Conservation (phyloP, 257 asterid species). For the Mitragyna speciosa region DNA sequence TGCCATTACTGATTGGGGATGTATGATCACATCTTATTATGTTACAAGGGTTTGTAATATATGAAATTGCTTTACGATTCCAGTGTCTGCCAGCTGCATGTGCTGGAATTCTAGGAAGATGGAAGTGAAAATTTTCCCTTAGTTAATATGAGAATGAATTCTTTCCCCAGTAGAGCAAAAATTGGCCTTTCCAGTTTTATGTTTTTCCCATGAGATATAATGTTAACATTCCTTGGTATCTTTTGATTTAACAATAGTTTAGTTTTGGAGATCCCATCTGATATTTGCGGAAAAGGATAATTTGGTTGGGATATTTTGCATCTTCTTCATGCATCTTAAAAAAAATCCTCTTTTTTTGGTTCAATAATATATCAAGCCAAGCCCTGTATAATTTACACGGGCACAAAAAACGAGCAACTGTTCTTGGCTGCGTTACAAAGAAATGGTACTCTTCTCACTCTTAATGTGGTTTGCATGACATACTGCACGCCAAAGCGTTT, state of each 20-base stretch:
- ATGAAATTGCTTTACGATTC: conserved; percentile 49
- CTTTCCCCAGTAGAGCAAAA: neutral
- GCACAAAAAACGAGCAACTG: too few species aligned
- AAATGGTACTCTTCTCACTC: too few species aligned
- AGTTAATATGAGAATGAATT: conserved; percentile 74
- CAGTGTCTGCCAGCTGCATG: conserved; percentile 66
- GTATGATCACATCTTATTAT: neutral
- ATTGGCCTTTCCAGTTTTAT: neutral
- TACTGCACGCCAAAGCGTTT: too few species aligned
- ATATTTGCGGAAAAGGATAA: conserved; percentile 13
- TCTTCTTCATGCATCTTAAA: conserved; percentile 10
- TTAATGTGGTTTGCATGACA: too few species aligned
- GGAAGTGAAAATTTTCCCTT: conserved; percentile 69
- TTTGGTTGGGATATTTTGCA: conserved; percentile 10
- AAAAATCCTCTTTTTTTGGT: too few species aligned
- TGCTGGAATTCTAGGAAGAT: conserved; percentile 93
- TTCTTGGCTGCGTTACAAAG: too few species aligned
- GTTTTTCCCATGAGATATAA: neutral
- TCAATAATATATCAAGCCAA: conserved; percentile 92
- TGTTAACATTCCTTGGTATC: neutral
- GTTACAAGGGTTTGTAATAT: conserved; percentile 1
- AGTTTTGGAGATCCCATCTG: neutral
- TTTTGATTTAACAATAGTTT: neutral
- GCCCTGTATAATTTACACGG: too few species aligned
- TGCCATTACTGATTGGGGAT: neutral